Percentiles rank a stretch among this genome's conserved stretches.
Evolutionary conservation across 371 early-diverging fungal genomes (phyloP).

Genomic region (Zopfochytrium polystomum): DNA sequence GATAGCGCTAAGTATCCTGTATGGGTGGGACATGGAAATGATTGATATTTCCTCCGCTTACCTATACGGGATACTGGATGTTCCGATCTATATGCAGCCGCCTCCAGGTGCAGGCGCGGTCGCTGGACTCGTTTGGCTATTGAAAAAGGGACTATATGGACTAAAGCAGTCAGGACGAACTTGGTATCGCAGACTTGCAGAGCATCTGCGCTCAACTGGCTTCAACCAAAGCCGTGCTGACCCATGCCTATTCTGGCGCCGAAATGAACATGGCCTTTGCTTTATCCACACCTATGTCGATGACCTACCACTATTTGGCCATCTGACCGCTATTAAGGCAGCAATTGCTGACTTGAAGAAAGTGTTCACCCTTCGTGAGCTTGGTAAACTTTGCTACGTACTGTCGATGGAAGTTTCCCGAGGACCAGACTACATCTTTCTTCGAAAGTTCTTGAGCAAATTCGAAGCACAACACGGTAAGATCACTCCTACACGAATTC

Average conservation of each 20-base stretch:
- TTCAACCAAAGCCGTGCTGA: constrained; percentile 15
- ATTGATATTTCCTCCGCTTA: constrained; percentile 15
- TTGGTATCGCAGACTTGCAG: constrained; percentile 18
- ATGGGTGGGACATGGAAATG: constrained; percentile 4
- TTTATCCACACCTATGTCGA: constrained; percentile 26
- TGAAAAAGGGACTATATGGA: constrained; percentile 22
- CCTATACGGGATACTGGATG: constrained; percentile 15
- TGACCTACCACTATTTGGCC: constrained; percentile 17
- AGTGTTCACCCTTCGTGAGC: constrained; percentile 9
- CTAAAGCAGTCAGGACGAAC: constrained; percentile 25
- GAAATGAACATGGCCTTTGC: background rate
- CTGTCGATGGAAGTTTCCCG: background rate
- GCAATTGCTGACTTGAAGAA: background rate
- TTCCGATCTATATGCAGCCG: constrained; percentile 3
- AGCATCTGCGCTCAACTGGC: constrained; percentile 1
- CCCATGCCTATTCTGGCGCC: constrained; percentile 18
- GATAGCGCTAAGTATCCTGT: constrained; percentile 10
- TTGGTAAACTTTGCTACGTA: constrained; percentile 4
- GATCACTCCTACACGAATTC: background rate
- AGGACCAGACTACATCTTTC: background rate
- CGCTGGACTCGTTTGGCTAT: background rate
- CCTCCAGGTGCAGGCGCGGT: background rate
- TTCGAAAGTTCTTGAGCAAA: background rate
- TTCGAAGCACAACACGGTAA: background rate
- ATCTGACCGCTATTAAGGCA: background rate